Evolutionary conservation across 2,329 filamentous ascomycete species (phyloP).

Genomic region (Sporothrix dimorphospora): DNA sequence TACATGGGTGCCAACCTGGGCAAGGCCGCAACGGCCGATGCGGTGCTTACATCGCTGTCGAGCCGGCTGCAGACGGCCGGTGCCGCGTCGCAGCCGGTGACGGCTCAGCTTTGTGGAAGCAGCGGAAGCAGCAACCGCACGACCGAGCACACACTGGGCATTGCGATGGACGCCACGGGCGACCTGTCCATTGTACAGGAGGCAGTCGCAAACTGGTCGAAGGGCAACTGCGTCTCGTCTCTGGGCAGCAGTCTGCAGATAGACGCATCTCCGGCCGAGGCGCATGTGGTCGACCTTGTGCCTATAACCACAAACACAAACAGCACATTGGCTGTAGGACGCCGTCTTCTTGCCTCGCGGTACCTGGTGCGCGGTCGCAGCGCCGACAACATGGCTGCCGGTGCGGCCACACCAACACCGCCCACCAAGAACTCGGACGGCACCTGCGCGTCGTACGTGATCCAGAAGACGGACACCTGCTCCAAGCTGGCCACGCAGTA

Average conservation of each 20-base stretch:
- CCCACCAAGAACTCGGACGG: constrained; percentile 15
- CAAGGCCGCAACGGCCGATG: background rate
- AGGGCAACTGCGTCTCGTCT: constrained; percentile 11
- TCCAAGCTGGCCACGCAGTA: constrained; percentile 17
- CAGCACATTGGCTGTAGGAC: background rate
- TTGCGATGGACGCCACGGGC: constrained; percentile 14
- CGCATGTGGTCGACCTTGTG: background rate
- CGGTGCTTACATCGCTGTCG: background rate
- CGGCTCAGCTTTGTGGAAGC: background rate
- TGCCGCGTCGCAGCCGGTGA: background rate
- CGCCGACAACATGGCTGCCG: background rate
- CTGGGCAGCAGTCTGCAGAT: background rate
- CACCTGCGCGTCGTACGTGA: constrained; percentile 13
- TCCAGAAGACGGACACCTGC: constrained; percentile 24
- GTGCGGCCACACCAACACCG: background rate
- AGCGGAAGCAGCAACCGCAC: background rate
- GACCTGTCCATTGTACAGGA: constrained; percentile 16
- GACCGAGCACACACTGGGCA: background rate
- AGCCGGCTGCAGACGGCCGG: background rate
- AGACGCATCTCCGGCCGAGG: background rate
- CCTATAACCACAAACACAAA: background rate
- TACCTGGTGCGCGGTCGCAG: background rate
- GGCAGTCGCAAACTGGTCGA: background rate
- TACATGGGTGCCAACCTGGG: background rate
- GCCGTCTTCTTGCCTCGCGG: background rate